phyloP scores from a whole-genome alignment of 352 stramenopile genomes.

The Phytopythium helicoides region DNA sequence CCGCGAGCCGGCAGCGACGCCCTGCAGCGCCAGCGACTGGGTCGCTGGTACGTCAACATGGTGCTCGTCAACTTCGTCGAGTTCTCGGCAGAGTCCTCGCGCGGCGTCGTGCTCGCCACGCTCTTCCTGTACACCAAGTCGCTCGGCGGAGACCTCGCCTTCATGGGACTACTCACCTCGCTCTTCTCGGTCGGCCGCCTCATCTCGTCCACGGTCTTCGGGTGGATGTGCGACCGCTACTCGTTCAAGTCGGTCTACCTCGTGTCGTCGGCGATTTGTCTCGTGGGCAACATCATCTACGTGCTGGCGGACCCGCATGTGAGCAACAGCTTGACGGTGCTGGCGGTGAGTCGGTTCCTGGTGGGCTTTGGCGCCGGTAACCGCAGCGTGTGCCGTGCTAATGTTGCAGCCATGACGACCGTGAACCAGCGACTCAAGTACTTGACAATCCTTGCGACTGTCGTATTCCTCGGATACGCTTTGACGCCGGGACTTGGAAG shows the following conservation, averaged over 20 bases:
- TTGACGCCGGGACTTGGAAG: no score
- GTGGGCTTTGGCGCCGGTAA: no score
- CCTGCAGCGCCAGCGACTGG: constrained; percentile 17
- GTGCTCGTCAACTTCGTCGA: constrained; percentile 84
- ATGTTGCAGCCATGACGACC: no score
- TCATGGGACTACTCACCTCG: constrained; percentile 80
- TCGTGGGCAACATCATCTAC: constrained; percentile 80
- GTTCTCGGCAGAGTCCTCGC: constrained; percentile 74
- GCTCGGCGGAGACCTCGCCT: constrained; percentile 66
- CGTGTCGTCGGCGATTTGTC: constrained; percentile 68
- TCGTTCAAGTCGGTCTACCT: constrained; percentile 81
- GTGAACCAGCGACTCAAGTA: no score
- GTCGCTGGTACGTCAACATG: constrained; percentile 78
- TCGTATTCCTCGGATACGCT: no score
- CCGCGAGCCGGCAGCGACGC: constrained; percentile 17
- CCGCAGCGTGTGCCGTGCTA: no score
- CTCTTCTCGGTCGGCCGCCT: constrained; percentile 79
- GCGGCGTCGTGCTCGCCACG: constrained; percentile 72
- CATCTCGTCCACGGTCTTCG: constrained; percentile 79
- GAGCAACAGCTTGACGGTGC: no score
- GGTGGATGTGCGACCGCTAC: constrained; percentile 84
- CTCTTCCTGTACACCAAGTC: constrained; percentile 86
- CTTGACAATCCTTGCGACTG: no score
- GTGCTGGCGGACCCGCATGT: no score
- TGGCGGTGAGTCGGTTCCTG: no score